These are phyloP conservation scores for Polygonum maritimum DNA, from an alignment of 148 eudicot genomes.

Conservation along the genomic window DNA sequence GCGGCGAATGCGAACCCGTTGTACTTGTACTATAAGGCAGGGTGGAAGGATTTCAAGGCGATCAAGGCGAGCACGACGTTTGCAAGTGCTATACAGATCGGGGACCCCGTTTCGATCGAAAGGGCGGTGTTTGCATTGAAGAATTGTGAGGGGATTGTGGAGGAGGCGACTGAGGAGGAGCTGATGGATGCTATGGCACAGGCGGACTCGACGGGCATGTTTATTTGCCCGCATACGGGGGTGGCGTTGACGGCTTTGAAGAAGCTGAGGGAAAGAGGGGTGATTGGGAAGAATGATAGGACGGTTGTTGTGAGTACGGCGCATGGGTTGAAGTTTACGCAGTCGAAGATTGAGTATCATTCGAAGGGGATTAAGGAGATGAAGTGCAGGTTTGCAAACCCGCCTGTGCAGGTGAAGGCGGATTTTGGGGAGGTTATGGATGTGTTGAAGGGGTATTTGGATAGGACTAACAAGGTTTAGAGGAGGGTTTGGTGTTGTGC, in stretches of 20 bases:
- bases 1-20: constrained; percentile 93
- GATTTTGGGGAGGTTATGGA: constrained; percentile 96
- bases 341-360: constrained; percentile 79
- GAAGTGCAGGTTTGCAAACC: constrained; percentile 71
- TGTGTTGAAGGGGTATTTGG: constrained; percentile 62
- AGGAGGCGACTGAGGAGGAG: constrained; percentile 95
- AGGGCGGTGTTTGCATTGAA: constrained; percentile 76
- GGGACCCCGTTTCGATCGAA: constrained; percentile 91
- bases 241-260: constrained; percentile 75
- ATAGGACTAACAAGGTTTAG: constrained; percentile 21
- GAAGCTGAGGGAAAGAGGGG: constrained; percentile 66
- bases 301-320: constrained; percentile 94
- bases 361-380: constrained; percentile 61
- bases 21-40: constrained; percentile 58
- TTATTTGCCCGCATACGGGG: constrained; percentile 94
- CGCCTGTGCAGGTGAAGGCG: constrained; percentile 74
- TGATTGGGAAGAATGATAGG: constrained; percentile 60
- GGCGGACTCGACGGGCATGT: constrained; percentile 97
- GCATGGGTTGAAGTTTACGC: constrained; percentile 72
- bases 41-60: constrained; percentile 77
- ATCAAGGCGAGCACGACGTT: constrained; percentile 74
- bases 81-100: constrained; percentile 95
- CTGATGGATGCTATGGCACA: constrained; percentile 97
- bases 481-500: constrained; percentile 12
- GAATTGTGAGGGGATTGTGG: constrained; percentile 73